A percentile compares a stretch with the other conserved stretches of the same genome.
Conservation (phyloP, 2,329 filamentous ascomycete genomes). For the Stagonosporopsis rhizophila region DNA sequence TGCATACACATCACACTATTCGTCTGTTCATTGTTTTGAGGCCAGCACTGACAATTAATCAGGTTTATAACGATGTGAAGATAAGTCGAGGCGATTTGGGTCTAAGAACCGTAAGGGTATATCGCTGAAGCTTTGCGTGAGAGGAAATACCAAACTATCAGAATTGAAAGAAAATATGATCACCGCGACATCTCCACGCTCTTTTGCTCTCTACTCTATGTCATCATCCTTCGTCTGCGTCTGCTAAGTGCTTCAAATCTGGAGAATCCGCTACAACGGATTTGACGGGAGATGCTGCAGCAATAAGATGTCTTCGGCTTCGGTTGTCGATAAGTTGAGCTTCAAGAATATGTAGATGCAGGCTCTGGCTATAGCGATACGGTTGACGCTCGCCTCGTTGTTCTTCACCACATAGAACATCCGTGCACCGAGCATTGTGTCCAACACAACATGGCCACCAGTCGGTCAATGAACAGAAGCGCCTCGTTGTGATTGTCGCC, state of each 20-base stretch:
- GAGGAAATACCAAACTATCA: too few relatives aligned
- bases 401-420: background rate
- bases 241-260: background rate
- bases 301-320: too few relatives aligned
- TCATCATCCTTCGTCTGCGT: background rate
- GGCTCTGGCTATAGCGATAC: background rate
- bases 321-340: too few relatives aligned
- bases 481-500: background rate
- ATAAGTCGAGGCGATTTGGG: background rate
- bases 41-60: conserved; percentile 12
- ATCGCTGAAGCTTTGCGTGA: too few relatives aligned
- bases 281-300: too few relatives aligned
- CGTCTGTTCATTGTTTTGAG: background rate
- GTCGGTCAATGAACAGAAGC: background rate
- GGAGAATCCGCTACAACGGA: too few relatives aligned
- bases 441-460: background rate
- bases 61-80: background rate
- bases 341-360: background rate
- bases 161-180: too few relatives aligned
- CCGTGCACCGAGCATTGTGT: background rate
- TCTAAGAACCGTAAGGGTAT: background rate
- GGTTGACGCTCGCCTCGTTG: too few relatives aligned
- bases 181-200: too few relatives aligned
- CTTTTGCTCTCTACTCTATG: too few relatives aligned
- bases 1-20: conserved; percentile 7